Percentiles rank a stretch among this genome's conserved stretches.
Conservation (phyloP, 176 grass and related monocot genomes). For the Urochloa ruziziensis region DNA sequence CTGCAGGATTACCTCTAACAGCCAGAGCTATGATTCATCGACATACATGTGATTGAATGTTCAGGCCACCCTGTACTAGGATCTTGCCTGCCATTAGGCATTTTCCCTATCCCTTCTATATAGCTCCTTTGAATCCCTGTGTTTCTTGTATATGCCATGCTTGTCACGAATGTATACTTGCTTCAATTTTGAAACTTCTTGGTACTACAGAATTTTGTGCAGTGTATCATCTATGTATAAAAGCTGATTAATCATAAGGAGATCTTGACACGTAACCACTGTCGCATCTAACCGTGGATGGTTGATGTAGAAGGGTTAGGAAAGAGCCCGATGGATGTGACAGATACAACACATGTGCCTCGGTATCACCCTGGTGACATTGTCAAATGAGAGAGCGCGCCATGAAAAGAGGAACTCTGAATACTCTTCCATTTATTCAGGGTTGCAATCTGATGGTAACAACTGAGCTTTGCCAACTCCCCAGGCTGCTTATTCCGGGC, state of each 20-base stretch:
- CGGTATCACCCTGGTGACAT: too few species aligned
- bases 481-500: too few species aligned
- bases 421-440: too few species aligned
- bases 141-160: slow-evolving; percentile 14
- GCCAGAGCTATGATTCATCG: background rate
- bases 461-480: too few species aligned
- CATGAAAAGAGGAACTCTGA: too few species aligned
- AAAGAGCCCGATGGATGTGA: background rate
- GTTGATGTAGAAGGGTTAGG: background rate
- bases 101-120: background rate
- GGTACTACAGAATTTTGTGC: background rate
- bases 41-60: background rate
- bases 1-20: background rate
- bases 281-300: background rate
- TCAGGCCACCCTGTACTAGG: slow-evolving; percentile 11
- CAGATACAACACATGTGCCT: too few species aligned
- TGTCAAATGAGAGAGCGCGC: too few species aligned
- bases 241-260: background rate
- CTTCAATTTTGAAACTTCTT: slow-evolving; percentile 22
- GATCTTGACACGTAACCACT: background rate
- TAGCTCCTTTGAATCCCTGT: background rate
- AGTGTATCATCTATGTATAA: background rate
- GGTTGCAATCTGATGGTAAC: too few species aligned
- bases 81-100: background rate
- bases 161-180: background rate